Base-by-base conservation (phyloP, 225 moss, liverwort and hornwort genomes). In the Neckera pumila region DNA sequence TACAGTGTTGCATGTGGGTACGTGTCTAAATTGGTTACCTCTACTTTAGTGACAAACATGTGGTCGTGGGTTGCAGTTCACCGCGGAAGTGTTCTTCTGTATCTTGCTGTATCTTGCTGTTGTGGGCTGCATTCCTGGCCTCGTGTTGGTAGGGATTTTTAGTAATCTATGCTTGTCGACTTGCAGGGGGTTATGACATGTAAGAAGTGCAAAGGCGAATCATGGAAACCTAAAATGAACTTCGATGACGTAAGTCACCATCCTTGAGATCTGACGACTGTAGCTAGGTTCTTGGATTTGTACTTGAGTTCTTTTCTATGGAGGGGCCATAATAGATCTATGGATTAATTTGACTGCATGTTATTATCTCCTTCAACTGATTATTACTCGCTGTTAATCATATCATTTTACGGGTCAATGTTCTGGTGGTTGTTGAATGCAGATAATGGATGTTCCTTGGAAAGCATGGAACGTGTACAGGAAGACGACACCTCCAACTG, bases 381-480 rank as follows among this genome's bases (percentile, higher is more conserved):
- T 49, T 88, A 62, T 31, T 76, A 54, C 47, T 86, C 56, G 57
- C 45, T 45, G 34, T 75, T 25, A 64, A 43, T 80, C 80, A 54
- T 83, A 49, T 74, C 42, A 33, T 77, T 84, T 83, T 43, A 67
- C 19, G 16, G 74, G 69, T 54, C 69, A 80, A 90, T 81, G 63
- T 72, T 85, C 80, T 91, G 45, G 58, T 86, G 91, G 73, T 67
- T 92, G 11, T 90, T 84, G 59, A 88, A 84, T 80, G 83, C 94
- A 98, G 97, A 84, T 96, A 77, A 94, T 95, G 93, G 92, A 94
- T 92, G 97, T 92, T 58, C 98, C 98, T 88, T 98, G 97, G 98
- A 95, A 92, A 89, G 91, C 95, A 77, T 98, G 97, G 97, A 92
- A 96, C 92, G 97, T 93, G 34, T 97, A 97, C 83, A 92, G 92